phyloP scores from a whole-genome alignment of 176 grass and related monocot species.

The Metroxylon sagu region DNA sequence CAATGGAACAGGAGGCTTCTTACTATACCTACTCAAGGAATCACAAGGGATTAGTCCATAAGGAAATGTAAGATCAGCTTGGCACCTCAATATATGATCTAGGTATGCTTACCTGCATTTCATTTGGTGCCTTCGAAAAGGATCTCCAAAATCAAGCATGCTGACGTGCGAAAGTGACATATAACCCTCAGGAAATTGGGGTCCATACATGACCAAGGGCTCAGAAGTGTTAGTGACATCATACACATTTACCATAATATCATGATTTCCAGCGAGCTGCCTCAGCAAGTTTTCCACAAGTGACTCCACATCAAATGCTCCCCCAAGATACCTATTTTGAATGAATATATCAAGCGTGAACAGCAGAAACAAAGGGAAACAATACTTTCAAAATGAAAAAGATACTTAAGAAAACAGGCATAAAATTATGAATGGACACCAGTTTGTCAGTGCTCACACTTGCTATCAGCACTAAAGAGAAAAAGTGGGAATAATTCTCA shows the following conservation, averaged over 20 bases:
- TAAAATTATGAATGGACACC: too few relatives aligned
- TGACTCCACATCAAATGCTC: slow-evolving; percentile 95
- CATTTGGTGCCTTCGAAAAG: slow-evolving; percentile 87
- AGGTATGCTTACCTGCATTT: slow-evolving; percentile 60
- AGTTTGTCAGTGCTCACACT: too few relatives aligned
- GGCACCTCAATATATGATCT: too few relatives aligned
- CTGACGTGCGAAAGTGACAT: slow-evolving; percentile 47
- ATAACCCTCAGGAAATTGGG: slow-evolving; percentile 53
- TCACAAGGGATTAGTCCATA: slow-evolving; percentile 3
- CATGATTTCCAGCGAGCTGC: slow-evolving; percentile 90
- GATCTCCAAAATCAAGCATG: slow-evolving; percentile 91
- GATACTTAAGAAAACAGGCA: too few relatives aligned
- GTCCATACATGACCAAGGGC: slow-evolving; percentile 91
- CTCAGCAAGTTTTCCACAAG: slow-evolving; percentile 84
- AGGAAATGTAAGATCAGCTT: neutral
- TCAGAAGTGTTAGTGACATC: slow-evolving; percentile 79
- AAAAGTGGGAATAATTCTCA: too few relatives aligned
- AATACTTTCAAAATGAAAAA: too few relatives aligned
- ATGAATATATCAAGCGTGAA: neutral
- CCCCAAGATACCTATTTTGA: slow-evolving; percentile 69
- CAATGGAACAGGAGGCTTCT: slow-evolving; percentile 54
- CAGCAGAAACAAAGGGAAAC: neutral
- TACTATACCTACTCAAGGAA: slow-evolving; percentile 63
- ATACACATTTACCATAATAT: slow-evolving; percentile 94
- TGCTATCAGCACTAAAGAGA: too few relatives aligned